phyloP scores from a whole-genome alignment of 176 grass and related monocot genomes.

The Cenchrus purpureus region DNA sequence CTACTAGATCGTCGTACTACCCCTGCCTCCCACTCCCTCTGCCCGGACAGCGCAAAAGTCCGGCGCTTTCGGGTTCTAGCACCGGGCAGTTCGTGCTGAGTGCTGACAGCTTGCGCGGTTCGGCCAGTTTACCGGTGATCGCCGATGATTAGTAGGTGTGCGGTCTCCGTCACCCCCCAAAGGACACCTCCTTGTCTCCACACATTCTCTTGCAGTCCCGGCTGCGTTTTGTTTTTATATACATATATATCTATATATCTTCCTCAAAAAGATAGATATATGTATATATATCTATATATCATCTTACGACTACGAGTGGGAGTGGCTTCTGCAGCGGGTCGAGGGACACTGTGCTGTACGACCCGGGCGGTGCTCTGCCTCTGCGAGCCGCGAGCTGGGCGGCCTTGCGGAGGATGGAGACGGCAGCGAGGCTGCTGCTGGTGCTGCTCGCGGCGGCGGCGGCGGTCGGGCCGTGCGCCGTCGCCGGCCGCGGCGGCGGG shows the following conservation, averaged over 20 bases:
- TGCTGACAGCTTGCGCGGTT: neutral
- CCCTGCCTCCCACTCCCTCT: neutral
- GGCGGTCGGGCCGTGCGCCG: constrained; percentile 20
- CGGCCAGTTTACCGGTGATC: neutral
- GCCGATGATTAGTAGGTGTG: constrained; percentile 19
- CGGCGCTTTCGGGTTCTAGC: constrained; percentile 24
- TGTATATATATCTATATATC: neutral
- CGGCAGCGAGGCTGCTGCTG: constrained; percentile 23
- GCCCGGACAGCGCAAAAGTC: constrained; percentile 2
- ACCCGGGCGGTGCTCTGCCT: neutral
- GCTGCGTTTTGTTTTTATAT: neutral
- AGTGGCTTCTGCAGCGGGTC: neutral
- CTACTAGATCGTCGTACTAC: no score
- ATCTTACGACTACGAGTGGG: neutral
- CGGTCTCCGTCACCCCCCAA: neutral
- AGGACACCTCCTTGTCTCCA: neutral
- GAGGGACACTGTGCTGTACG: neutral
- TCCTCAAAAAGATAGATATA: no score
- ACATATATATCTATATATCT: neutral
- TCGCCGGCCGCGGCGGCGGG: neutral
- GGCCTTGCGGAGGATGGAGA: neutral
- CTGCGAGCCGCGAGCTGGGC: no score
- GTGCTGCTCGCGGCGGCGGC: constrained; percentile 23
- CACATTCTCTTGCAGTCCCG: neutral
- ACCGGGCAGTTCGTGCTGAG: neutral